Conservation (phyloP, 73 alveolate species). For the Diophrys sp. region DNA sequence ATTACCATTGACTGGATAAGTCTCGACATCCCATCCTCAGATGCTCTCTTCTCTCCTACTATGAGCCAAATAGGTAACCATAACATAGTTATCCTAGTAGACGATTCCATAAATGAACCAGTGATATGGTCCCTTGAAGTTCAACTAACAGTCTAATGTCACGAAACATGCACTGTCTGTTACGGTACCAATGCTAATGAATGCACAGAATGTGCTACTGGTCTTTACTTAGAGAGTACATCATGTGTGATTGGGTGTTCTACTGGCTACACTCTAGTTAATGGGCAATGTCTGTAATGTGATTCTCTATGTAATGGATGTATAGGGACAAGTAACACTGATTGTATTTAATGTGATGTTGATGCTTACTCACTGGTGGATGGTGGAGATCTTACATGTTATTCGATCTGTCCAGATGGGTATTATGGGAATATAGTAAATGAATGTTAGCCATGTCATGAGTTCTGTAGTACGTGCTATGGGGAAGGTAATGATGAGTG, state of each 20-base stretch:
- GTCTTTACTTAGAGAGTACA: not conserved
- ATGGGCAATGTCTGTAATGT: not conserved
- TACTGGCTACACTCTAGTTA: not conserved
- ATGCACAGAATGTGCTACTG: not conserved
- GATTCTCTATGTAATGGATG: not conserved
- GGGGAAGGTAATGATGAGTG: not conserved
- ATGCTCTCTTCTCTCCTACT: too few relatives aligned
- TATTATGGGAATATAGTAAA: not conserved
- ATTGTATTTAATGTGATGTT: not conserved
- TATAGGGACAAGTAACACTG: not conserved
- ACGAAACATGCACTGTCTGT: not conserved
- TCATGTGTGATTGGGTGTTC: not conserved
- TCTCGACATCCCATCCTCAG: too few relatives aligned
- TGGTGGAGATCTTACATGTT: not conserved
- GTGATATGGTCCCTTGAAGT: not conserved
- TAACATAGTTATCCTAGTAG: not conserved
- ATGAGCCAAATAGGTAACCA: not conserved
- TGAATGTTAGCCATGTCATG: not conserved
- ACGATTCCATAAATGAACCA: not conserved
- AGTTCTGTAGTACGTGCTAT: conserved; percentile 11
- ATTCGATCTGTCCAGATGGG: not conserved
- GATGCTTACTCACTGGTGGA: not conserved
- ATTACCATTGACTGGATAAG: too few relatives aligned
- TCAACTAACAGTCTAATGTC: not conserved
- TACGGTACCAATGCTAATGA: not conserved